Evolutionary conservation across 345 rosid species (phyloP).

Genomic region (Citrus reticulata): DNA sequence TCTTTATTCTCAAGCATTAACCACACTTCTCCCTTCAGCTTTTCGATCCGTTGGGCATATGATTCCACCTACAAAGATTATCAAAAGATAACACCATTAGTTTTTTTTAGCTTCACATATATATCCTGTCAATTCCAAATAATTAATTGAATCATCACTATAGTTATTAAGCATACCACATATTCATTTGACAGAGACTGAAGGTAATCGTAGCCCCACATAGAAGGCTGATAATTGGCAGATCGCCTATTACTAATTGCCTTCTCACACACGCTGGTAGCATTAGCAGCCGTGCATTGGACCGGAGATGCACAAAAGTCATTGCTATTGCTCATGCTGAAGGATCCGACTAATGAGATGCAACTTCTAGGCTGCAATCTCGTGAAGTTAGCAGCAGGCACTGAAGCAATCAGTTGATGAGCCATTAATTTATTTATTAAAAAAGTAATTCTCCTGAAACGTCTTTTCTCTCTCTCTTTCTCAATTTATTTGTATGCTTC

Average conservation of each 20-base stretch:
- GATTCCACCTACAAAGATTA: slow-evolving; percentile 9
- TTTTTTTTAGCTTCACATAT: background rate
- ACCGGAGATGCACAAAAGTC: background rate
- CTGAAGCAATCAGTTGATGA: background rate
- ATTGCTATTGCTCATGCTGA: background rate
- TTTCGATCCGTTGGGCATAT: background rate
- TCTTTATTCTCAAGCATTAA: background rate
- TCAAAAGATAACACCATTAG: background rate
- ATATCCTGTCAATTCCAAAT: background rate
- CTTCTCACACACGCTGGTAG: background rate
- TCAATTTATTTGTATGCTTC: background rate
- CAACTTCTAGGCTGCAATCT: background rate
- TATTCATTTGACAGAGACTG: background rate
- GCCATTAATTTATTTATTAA: background rate
- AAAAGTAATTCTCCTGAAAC: no score
- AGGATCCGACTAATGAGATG: background rate
- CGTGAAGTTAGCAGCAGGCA: background rate
- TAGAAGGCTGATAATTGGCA: background rate
- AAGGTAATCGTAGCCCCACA: background rate
- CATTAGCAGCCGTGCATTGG: background rate
- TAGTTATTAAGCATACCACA: background rate
- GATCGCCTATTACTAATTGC: background rate
- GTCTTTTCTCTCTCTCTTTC: no score
- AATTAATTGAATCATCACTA: no score
- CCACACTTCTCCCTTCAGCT: slow-evolving; percentile 13